These are phyloP conservation scores for Heterobasidion occidentale DNA, from an alignment of 1,284 basidiomycete genomes.

Conservation along the genomic window DNA sequence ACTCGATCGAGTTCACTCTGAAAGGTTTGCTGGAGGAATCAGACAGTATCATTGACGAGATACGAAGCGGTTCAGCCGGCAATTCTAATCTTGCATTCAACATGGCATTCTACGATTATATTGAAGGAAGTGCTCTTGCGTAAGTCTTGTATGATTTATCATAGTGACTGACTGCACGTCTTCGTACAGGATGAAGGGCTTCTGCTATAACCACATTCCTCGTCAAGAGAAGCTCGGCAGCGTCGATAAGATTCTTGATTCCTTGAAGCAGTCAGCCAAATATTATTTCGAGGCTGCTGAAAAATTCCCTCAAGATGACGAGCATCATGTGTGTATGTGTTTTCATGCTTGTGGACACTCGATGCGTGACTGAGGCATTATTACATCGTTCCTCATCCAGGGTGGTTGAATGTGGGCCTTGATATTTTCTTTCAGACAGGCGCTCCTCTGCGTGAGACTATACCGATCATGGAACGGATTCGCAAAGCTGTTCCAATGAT, in stretches of 20 bases:
- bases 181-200: neutral
- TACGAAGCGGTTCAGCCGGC: neutral
- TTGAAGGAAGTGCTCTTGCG: conserved; percentile 3
- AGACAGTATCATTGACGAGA: neutral
- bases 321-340: conserved; percentile 18
- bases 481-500: conserved; percentile 8
- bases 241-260: neutral
- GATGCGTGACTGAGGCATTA: neutral
- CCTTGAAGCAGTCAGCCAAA: conserved; percentile 11
- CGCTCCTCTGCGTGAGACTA: neutral
- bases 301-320: conserved; percentile 22
- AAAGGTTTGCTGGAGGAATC: conserved; percentile 2
- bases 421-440: neutral
- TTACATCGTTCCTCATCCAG: neutral
- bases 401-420: conserved; percentile 2
- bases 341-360: neutral
- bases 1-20: conserved; percentile 1
- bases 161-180: neutral
- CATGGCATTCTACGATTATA: neutral
- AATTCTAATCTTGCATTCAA: neutral
- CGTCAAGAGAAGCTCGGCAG: neutral
- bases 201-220: neutral
- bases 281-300: conserved; percentile 17
- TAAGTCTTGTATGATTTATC: neutral
- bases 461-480: conserved; percentile 7